Base-by-base conservation (phyloP, 169 alveolate genomes). In the Plasmodium blacklocki region DNA sequence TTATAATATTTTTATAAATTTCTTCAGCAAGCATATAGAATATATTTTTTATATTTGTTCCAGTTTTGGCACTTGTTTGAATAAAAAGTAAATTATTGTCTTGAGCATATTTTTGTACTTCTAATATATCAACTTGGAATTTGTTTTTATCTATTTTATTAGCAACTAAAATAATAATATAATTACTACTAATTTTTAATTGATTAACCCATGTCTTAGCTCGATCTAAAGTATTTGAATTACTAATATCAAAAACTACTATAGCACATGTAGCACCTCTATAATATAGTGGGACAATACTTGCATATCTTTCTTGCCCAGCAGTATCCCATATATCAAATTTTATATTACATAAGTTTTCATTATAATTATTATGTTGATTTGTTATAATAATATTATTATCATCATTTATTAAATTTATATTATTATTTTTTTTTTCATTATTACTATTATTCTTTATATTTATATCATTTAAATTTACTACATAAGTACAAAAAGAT, bases 261-360 rank as follows among this genome's bases (percentile, higher is more conserved):
- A 97, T 93, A 23, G 97, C 97, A 32, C 97, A 97, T 23, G 96
- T 94, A 15, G 98, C 97, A 21, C 97, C 98, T 89, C 97, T 93
- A 90, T 96, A 97, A 90, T 96, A 97, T 62, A 91, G 88, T 47
- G 97, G 97, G 26, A 97, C 96, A 88, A 97, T 92, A 56, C 96
- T 83, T 88, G 96, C 93, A 67, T 94, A 96, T 80, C 98, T 92
- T 88, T 97, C 98, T 93, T 97, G 96, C 26, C 98, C 98, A 18
- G 98, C 98, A 6, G 98, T 97, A 91, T 97, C 98, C 97, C 98
- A 97, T 62, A 97, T 95, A 83, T 95, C 97, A 73, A 95, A 93
- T 74, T 95, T 95, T 63, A 96, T 93, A 50, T 91, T 71, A 47
- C 83, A 83, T 15, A 80, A 64, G 26, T 89, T 73, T 54, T 91